Conservation (phyloP, 164 flowering plant species). For the Echeveria elegans region DNA sequence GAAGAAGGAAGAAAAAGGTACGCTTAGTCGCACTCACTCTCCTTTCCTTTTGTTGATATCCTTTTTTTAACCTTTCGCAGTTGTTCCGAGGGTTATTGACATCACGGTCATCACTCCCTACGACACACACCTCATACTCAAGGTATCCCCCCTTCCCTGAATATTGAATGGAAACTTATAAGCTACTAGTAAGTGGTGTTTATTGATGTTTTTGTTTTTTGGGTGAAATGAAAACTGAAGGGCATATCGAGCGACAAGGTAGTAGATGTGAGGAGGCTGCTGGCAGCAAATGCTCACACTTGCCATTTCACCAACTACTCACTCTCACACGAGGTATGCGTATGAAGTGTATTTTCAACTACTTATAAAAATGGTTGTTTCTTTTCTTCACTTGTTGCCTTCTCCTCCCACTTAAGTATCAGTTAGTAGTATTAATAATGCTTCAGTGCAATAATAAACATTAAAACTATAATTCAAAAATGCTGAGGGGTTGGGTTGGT, state of each 20-base stretch:
- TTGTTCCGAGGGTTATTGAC: constrained; percentile 72
- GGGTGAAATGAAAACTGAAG: constrained; percentile 23
- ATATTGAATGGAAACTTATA: neutral
- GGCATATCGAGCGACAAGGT: constrained; percentile 96
- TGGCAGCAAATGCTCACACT: constrained; percentile 70
- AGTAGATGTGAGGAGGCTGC: constrained; percentile 61
- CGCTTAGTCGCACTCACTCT: neutral
- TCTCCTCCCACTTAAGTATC: too few species aligned
- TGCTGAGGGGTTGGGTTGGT: neutral
- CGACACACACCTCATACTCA: constrained; percentile 63
- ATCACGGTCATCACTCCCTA: constrained; percentile 71
- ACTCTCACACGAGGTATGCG: constrained; percentile 70
- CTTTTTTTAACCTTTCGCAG: constrained; percentile 25
- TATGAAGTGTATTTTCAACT: too few species aligned
- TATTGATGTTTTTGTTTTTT: neutral
- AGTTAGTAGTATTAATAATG: too few species aligned
- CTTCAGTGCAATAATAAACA: too few species aligned
- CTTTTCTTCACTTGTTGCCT: neutral
- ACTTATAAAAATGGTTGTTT: too few species aligned
- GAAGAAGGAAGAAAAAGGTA: constrained; percentile 2
- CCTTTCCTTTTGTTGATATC: too few species aligned
- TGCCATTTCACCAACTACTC: constrained; percentile 89
- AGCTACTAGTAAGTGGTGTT: too few species aligned
- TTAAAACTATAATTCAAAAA: too few species aligned
- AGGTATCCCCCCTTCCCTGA: constrained; percentile 31